These are phyloP conservation scores for Taiozyma onychis DNA, from an alignment of 1,139 yeast species.

Conservation along the genomic window DNA sequence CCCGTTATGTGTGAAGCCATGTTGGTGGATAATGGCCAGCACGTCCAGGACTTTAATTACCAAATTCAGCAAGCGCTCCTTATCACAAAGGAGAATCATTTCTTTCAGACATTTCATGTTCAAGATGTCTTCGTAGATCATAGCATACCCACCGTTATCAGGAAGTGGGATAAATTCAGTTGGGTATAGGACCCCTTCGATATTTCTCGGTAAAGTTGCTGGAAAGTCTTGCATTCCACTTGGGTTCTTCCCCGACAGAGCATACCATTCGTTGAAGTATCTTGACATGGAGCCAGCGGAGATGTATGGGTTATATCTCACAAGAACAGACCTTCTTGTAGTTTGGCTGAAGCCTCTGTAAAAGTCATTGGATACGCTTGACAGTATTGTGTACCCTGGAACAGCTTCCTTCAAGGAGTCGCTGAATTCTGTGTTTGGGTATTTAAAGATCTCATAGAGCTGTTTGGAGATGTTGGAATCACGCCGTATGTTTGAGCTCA, in stretches of 20 bases:
- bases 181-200: conserved; percentile 17
- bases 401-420: conserved; percentile 9
- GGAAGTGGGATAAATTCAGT: conserved; percentile 10
- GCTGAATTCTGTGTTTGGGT: conserved; percentile 4
- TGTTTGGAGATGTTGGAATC: conserved; percentile 6
- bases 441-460: conserved; percentile 11
- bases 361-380: conserved; percentile 16
- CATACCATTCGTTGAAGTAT: conserved; percentile 19
- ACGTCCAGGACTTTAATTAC: conserved; percentile 25
- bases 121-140: conserved; percentile 15
- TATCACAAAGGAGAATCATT: conserved; percentile 9
- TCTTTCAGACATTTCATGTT: conserved; percentile 16
- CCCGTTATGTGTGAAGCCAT: conserved; percentile 47
- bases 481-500: conserved; percentile 1
- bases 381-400: conserved; percentile 15
- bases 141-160: conserved; percentile 11
- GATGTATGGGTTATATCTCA: conserved; percentile 13
- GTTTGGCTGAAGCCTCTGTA: conserved; percentile 15
- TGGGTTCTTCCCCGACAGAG: conserved; percentile 11
- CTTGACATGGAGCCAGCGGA: conserved; percentile 18
- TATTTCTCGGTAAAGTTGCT: conserved; percentile 8
- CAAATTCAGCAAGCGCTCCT: conserved; percentile 3
- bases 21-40: conserved; percentile 35
- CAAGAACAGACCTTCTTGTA: conserved; percentile 13
- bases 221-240: conserved; percentile 2